Percentiles rank a stretch among this genome's conserved stretches.
Evolutionary conservation across 78 protist species (phyloP).

Genomic region (Emiliania huxleyi): DNA sequence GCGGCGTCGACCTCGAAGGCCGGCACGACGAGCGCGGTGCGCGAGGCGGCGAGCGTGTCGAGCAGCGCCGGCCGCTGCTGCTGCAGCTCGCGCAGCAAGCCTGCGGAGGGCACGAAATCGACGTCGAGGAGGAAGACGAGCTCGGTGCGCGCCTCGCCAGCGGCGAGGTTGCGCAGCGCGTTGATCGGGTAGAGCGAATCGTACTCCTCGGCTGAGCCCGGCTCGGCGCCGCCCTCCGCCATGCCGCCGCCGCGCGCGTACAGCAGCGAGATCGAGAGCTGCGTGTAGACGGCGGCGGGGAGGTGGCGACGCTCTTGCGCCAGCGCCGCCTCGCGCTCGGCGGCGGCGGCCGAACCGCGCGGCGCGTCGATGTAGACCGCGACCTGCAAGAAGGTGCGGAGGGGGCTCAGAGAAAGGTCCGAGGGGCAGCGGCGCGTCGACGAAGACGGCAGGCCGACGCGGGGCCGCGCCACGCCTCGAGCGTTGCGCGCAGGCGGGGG

Average conservation of each 20-base stretch:
- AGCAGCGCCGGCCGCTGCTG: neutral
- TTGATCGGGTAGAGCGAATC: conserved; percentile 37
- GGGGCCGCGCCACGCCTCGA: conserved; percentile 17
- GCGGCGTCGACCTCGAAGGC: neutral
- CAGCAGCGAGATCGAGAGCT: neutral
- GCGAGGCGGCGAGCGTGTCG: neutral
- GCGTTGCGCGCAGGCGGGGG: neutral
- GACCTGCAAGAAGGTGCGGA: too few species aligned
- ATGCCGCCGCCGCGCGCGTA: neutral
- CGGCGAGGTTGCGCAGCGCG: conserved; percentile 41
- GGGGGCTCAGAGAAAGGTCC: too few species aligned
- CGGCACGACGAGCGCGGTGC: conserved; percentile 16
- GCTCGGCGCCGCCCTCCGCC: neutral
- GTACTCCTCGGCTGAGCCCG: neutral
- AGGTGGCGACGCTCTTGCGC: neutral
- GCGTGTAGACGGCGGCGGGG: neutral
- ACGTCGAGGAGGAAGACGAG: conserved; percentile 39
- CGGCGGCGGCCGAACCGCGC: neutral
- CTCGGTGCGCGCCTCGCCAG: conserved; percentile 2
- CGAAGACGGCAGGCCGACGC: conserved; percentile 16
- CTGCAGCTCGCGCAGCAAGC: neutral
- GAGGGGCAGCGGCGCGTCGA: neutral
- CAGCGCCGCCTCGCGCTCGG: neutral
- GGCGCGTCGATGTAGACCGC: conserved; percentile 4
- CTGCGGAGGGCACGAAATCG: conserved; percentile 42